These are phyloP conservation scores for Chaetomidium leptoderma DNA, from an alignment of 495 filamentous ascomycete species.

Conservation along the genomic window DNA sequence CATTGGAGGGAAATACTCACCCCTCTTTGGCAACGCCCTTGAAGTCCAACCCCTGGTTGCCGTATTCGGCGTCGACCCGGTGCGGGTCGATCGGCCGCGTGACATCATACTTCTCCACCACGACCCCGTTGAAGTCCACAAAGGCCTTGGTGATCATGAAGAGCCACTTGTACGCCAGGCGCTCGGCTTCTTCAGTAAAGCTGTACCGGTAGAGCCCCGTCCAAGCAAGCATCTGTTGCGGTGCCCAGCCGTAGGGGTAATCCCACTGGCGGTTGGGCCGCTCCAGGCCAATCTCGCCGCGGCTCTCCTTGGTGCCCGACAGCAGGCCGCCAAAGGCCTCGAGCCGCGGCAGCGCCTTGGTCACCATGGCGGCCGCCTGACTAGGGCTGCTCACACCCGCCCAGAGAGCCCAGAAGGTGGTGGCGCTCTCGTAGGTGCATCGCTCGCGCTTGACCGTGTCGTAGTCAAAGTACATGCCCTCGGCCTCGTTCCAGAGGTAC, in stretches of 20 bases:
- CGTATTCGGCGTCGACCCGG: constrained; percentile 91
- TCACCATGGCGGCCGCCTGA: constrained; percentile 74
- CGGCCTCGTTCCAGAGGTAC: constrained; percentile 82
- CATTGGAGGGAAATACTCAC: constrained; percentile 56
- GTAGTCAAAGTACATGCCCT: constrained; percentile 97
- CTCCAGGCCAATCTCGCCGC: constrained; percentile 72
- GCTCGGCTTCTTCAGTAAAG: constrained; percentile 80
- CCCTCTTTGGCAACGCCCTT: constrained; percentile 92
- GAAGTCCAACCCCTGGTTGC: constrained; percentile 91
- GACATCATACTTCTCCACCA: constrained; percentile 98
- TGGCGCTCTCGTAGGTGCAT: constrained; percentile 76
- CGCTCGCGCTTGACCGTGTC: constrained; percentile 75
- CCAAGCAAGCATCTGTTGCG: constrained; percentile 98
- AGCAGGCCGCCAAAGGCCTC: constrained; percentile 86
- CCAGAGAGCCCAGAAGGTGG: constrained; percentile 97
- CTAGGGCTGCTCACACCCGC: constrained; percentile 74
- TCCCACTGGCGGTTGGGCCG: constrained; percentile 96
- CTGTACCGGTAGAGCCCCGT: constrained; percentile 84
- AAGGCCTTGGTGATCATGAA: constrained; percentile 98
- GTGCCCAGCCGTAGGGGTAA: constrained; percentile 96
- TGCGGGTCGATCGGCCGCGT: constrained; percentile 84
- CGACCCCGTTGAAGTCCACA: constrained; percentile 93
- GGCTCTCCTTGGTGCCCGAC: constrained; percentile 79
- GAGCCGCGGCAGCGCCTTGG: constrained; percentile 72
- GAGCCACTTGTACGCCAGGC: constrained; percentile 89